These are phyloP conservation scores for Saprolegnia parasitica DNA, from an alignment of 352 stramenopile genomes.

Conservation along the genomic window DNA sequence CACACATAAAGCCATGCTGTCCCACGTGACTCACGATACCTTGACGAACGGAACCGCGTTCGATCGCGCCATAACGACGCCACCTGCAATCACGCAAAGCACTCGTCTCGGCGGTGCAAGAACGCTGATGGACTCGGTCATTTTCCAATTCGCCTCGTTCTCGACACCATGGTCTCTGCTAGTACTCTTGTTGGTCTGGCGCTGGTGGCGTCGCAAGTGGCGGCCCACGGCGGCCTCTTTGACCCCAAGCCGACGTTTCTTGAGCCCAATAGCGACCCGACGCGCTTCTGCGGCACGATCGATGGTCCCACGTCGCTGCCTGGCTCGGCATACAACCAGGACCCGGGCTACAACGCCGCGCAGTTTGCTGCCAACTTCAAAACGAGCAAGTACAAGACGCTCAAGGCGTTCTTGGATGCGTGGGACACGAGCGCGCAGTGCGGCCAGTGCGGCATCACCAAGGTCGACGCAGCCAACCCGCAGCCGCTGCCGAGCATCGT, in stretches of 20 bases:
- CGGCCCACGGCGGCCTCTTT: not conserved
- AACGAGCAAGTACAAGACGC: slow-evolving; percentile 1
- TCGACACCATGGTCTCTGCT: too few species aligned
- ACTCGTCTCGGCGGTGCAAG: too few species aligned
- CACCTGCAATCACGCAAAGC: too few species aligned
- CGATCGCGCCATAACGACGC: too few species aligned
- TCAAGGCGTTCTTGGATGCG: slow-evolving; percentile 1
- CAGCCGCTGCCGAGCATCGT: slow-evolving; percentile 2
- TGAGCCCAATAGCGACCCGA: not conserved
- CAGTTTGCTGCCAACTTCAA: slow-evolving; percentile 1
- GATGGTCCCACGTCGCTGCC: slow-evolving; percentile 8
- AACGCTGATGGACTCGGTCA: too few species aligned
- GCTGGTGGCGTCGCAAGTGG: too few species aligned
- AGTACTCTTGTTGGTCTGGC: too few species aligned
- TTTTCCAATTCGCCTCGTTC: too few species aligned
- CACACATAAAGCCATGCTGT: too few species aligned
- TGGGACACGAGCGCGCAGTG: not conserved
- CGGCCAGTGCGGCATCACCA: slow-evolving; percentile 17
- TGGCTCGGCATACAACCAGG: not conserved
- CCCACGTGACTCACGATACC: too few species aligned
- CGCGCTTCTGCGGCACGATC: slow-evolving; percentile 14
- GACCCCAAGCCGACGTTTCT: slow-evolving; percentile 10
- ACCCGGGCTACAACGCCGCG: slow-evolving; percentile 4
- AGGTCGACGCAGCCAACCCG: not conserved
- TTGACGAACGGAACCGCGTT: too few species aligned